Conservation (phyloP, 1,284 basidiomycete species). For the Somion occarium region DNA sequence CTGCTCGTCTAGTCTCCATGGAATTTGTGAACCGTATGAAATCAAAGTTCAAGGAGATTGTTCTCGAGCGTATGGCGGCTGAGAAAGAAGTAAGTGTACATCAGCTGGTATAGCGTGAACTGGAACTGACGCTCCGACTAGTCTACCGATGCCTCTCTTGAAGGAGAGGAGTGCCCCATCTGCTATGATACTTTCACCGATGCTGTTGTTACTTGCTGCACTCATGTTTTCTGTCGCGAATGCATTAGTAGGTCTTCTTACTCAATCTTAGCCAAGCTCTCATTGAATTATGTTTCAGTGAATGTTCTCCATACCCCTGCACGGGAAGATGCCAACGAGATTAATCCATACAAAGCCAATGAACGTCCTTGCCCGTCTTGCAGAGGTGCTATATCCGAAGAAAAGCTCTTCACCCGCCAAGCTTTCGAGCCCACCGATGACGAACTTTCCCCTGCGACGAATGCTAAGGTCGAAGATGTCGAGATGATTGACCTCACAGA, state of each 20-base stretch:
- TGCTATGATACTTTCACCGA: conserved; percentile 45
- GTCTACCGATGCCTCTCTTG: conserved; percentile 42
- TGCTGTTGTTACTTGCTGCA: conserved; percentile 43
- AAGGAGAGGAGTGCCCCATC: conserved; percentile 50
- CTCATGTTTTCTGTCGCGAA: conserved; percentile 47
- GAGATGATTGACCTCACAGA: conserved; percentile 17
- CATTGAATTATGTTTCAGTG: conserved; percentile 22
- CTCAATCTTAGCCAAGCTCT: conserved; percentile 6
- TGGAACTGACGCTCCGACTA: conserved; percentile 16
- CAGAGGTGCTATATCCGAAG: conserved; percentile 35
- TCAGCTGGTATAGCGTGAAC: not conserved
- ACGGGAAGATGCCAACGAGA: conserved; percentile 29
- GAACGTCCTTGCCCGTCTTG: conserved; percentile 50
- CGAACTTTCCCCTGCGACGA: conserved; percentile 27
- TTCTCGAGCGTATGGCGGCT: conserved; percentile 36
- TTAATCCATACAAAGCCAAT: conserved; percentile 28
- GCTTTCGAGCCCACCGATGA: conserved; percentile 48
- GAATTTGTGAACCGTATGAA: conserved; percentile 48
- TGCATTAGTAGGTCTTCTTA: conserved; percentile 39
- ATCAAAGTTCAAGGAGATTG: conserved; percentile 36
- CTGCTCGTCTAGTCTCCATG: conserved; percentile 36
- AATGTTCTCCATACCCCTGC: conserved; percentile 34
- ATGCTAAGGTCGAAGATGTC: conserved; percentile 15
- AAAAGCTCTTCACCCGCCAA: conserved; percentile 39
- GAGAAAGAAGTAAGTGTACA: conserved; percentile 41